A percentile compares a stretch with the other conserved stretches of the same genome.
phyloP scores from a whole-genome alignment of 2,329 filamentous ascomycete genomes.

The Dactylonectria estremocensis region DNA sequence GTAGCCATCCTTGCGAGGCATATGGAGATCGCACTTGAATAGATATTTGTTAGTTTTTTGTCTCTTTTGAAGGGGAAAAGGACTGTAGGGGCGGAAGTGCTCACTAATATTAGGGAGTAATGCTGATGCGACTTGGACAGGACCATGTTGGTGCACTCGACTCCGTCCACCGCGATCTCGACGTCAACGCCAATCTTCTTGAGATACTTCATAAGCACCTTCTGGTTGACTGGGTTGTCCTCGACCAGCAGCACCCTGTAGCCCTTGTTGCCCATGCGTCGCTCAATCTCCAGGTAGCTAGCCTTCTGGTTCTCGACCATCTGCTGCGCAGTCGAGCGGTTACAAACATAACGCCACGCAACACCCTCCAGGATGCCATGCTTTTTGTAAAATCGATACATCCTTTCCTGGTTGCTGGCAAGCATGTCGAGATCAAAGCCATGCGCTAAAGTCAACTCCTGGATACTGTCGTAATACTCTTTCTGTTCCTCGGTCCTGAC shows the following conservation, averaged over 20 bases:
- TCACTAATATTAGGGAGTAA: conserved; percentile 85
- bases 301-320: conserved; percentile 87
- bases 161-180: conserved; percentile 82
- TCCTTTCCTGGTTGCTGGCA: too few relatives aligned
- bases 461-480: too few relatives aligned
- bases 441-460: too few relatives aligned
- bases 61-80: too few relatives aligned
- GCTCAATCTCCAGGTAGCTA: conserved; percentile 83
- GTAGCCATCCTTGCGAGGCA: conserved; percentile 90
- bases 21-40: too few relatives aligned
- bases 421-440: too few relatives aligned
- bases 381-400: too few relatives aligned
- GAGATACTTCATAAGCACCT: conserved; percentile 85
- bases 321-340: conserved; percentile 83
- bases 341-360: too few relatives aligned
- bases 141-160: conserved; percentile 84
- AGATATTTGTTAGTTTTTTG: conserved; percentile 23
- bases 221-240: conserved; percentile 89
- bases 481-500: too few relatives aligned
- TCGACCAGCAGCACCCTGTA: conserved; percentile 87
- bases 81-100: conserved; percentile 51
- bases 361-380: too few relatives aligned
- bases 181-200: conserved; percentile 82
- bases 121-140: conserved; percentile 76
- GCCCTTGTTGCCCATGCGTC: conserved; percentile 82